Base-by-base conservation (phyloP, 306 rosid species). In the Urtica urens region DNA sequence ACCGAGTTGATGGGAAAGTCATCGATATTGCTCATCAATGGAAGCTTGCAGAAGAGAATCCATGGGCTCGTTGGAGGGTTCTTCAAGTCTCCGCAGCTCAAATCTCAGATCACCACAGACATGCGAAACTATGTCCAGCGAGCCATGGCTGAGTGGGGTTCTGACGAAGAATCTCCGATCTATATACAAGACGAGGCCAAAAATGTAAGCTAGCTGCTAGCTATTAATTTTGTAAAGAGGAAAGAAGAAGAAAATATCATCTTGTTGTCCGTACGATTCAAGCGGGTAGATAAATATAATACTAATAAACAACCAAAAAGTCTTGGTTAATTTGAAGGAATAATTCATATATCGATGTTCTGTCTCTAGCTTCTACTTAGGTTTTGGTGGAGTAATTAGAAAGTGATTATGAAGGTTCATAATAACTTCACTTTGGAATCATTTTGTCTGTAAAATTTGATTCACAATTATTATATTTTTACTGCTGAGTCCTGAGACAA, bases 31-130 rank as follows among this genome's bases (percentile, higher is more conserved):
- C 73, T 90, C 25, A 77, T 90, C 70, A 90, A 77, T 64, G 99
- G 99, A 66, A 78, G 85, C 79, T 58, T 90, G 22, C 95, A 90
- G 24, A 90, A 69, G 83, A 90, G 87, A 67, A 72, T 90, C 49
- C 99, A 90, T 84, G 99, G 99, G 16, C 87, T 90, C 33, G 64
- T 85, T 25, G 94, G 94, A 66, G 73, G 85, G 58, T 90, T 90
- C 80, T 84, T 90, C 68, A 84, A 90, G 72, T 90, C 99, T 56
- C 86, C 82, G 24, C 72, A 59, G 38, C 80, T 90, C 15, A 90
- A 90, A 72, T 78, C 72, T 66, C 99, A 85, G 76, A 77, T 90
- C 44, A 77, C 94, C 26, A 60, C 30, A 46, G 99, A 85, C 51
- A 85, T 85, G 99, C 69, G 81, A 35, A 72, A 58, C 14, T 77